Evolutionary conservation across 768 basidiomycete genomes (phyloP).

Genomic region (Sutorius australiensis): DNA sequence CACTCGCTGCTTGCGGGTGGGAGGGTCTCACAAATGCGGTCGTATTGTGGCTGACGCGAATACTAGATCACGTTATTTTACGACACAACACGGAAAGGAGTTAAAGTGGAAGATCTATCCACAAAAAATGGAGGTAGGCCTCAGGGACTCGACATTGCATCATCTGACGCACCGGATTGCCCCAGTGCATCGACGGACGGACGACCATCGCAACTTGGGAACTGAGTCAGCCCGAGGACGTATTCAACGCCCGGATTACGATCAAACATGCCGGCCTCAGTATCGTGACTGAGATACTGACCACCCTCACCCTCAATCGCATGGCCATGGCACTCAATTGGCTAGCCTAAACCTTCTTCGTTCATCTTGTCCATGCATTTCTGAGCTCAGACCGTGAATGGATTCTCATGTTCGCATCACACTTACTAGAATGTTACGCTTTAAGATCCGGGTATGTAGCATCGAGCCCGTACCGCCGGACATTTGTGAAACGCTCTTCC

Average conservation of each 20-base stretch:
- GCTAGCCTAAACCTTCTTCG: constrained; percentile 22
- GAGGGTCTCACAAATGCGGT: too few relatives aligned
- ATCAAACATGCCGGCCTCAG: constrained; percentile 55
- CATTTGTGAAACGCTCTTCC: constrained; percentile 18
- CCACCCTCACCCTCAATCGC: constrained; percentile 69
- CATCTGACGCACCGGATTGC: background rate
- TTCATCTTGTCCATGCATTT: background rate
- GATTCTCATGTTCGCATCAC: background rate
- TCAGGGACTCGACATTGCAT: background rate
- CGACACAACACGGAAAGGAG: constrained; percentile 61
- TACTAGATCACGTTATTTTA: constrained; percentile 69
- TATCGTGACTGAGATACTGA: constrained; percentile 72
- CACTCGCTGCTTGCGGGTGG: too few relatives aligned
- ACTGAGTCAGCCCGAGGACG: constrained; percentile 50
- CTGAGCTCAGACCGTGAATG: constrained; percentile 3
- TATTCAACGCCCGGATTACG: constrained; percentile 57
- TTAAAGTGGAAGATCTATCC: constrained; percentile 71
- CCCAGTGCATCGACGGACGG: constrained; percentile 62
- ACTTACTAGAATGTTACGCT: background rate
- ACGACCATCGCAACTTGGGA: constrained; percentile 68
- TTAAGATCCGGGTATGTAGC: constrained; percentile 2
- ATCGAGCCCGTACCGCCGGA: constrained; percentile 3
- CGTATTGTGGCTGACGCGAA: background rate
- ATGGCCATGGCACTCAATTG: constrained; percentile 63
- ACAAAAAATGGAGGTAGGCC: constrained; percentile 62